Conservation (phyloP, 192 early-diverging fungal species). For the Lunasporangiospora selenospora region DNA sequence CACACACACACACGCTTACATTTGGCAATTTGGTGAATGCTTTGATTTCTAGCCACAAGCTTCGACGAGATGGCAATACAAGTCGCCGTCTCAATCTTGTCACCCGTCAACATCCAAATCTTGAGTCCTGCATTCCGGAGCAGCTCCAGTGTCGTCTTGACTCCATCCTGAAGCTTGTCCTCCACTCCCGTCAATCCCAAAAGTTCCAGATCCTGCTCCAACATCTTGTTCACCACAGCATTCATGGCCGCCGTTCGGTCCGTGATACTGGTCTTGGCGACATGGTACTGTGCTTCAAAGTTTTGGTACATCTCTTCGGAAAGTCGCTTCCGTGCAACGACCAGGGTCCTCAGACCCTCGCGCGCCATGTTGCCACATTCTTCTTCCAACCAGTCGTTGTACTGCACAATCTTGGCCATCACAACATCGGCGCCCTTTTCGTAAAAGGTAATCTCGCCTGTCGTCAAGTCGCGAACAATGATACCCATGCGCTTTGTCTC, state of each 20-base stretch:
- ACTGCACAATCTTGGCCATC: conserved; percentile 87
- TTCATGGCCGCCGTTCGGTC: conserved; percentile 77
- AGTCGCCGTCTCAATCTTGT: conserved; percentile 97
- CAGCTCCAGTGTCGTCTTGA: conserved; percentile 87
- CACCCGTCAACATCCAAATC: conserved; percentile 99
- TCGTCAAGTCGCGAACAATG: conserved; percentile 71
- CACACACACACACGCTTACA: conserved; percentile 51
- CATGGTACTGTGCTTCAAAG: conserved; percentile 67
- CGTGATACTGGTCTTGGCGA: conserved; percentile 74
- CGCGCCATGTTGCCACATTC: conserved; percentile 97
- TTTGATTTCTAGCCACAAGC: conserved; percentile 86
- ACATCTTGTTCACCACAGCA: conserved; percentile 63
- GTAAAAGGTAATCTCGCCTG: conserved; percentile 85
- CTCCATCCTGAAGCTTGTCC: conserved; percentile 94
- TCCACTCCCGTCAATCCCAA: conserved; percentile 95
- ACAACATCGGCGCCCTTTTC: conserved; percentile 96
- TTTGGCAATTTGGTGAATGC: conserved; percentile 81
- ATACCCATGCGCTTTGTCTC: conserved; percentile 99
- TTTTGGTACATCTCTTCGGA: conserved; percentile 73
- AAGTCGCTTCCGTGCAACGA: conserved; percentile 86
- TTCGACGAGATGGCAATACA: conserved; percentile 95
- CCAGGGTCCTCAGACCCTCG: conserved; percentile 93
- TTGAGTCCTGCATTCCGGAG: conserved; percentile 90
- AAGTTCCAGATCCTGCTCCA: conserved; percentile 90
- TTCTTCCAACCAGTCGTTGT: conserved; percentile 97